phyloP scores from a whole-genome alignment of 345 rosid genomes.

The Salix udensis region DNA sequence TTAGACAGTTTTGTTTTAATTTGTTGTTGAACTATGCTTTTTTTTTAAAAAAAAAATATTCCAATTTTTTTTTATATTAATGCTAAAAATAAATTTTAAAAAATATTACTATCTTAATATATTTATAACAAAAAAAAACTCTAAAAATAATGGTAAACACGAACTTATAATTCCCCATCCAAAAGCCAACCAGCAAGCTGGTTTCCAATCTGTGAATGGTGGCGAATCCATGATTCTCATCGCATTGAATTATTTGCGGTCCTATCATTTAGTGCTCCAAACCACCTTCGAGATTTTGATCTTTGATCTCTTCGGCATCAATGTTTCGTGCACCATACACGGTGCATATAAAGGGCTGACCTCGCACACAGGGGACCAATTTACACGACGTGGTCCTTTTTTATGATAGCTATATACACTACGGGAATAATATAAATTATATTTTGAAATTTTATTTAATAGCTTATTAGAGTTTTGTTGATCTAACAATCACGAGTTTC shows the following conservation, averaged over 20 bases:
- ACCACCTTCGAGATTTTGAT: not conserved
- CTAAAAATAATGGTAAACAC: too few relatives aligned
- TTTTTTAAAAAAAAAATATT: too few relatives aligned
- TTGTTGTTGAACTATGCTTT: too few relatives aligned
- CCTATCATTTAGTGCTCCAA: not conserved
- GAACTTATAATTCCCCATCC: not conserved
- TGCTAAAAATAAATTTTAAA: too few relatives aligned
- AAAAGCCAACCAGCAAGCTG: not conserved
- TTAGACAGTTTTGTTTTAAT: too few relatives aligned
- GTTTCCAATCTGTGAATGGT: not conserved
- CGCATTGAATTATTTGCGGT: not conserved
- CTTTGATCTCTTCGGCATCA: not conserved
- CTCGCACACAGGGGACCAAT: conserved; percentile 13
- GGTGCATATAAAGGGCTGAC: not conserved
- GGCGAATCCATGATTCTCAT: not conserved
- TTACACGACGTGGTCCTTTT: conserved; percentile 16
- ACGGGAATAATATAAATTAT: too few relatives aligned
- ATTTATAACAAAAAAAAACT: too few relatives aligned
- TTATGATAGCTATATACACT: too few relatives aligned
- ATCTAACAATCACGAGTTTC: rapidly evolving
- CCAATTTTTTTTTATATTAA: too few relatives aligned
- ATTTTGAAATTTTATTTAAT: too few relatives aligned
- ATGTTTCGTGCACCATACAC: not conserved
- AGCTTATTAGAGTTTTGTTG: too few relatives aligned
- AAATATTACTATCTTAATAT: too few relatives aligned